Conservation (phyloP, 495 filamentous ascomycete genomes). For the Chaetomium fimeti region DNA sequence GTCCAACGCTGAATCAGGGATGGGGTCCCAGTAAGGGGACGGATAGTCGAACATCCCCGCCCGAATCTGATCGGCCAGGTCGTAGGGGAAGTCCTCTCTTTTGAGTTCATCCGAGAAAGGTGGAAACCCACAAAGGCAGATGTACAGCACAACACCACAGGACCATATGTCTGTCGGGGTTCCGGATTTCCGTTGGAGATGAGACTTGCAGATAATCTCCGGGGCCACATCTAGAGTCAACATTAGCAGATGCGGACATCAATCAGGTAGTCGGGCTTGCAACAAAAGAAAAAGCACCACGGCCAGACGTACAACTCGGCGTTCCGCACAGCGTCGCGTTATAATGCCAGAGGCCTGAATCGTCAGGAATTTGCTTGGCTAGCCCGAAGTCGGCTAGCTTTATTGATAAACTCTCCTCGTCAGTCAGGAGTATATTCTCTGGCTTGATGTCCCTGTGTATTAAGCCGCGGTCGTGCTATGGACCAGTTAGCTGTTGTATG, state of each 20-base stretch:
- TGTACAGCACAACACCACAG: slow-evolving; percentile 93
- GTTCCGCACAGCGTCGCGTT: background rate
- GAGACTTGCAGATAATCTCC: no score
- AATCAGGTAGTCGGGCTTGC: no score
- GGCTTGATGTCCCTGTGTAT: slow-evolving; percentile 98
- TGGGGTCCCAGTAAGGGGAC: slow-evolving; percentile 93
- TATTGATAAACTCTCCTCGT: slow-evolving; percentile 67
- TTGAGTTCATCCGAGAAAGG: slow-evolving; percentile 93
- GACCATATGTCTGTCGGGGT: slow-evolving; percentile 96
- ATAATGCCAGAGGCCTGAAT: background rate
- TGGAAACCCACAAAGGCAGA: slow-evolving; percentile 95
- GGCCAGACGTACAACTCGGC: background rate
- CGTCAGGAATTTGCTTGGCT: slow-evolving; percentile 65
- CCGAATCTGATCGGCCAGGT: slow-evolving; percentile 84
- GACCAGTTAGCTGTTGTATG: background rate
- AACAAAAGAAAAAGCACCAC: background rate
- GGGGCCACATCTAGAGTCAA: background rate
- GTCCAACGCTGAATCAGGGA: slow-evolving; percentile 68
- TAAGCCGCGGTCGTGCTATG: slow-evolving; percentile 89
- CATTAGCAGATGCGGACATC: background rate
- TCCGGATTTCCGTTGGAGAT: slow-evolving; percentile 64
- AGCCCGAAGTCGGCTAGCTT: slow-evolving; percentile 96
- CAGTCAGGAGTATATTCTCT: slow-evolving; percentile 87
- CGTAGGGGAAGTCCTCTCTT: slow-evolving; percentile 76
- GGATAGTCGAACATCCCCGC: slow-evolving; percentile 88